A percentile compares a stretch with the other conserved stretches of the same genome.
These are phyloP conservation scores for Lycium ferocissimum DNA, from an alignment of 257 asterid species.

Conservation along the genomic window DNA sequence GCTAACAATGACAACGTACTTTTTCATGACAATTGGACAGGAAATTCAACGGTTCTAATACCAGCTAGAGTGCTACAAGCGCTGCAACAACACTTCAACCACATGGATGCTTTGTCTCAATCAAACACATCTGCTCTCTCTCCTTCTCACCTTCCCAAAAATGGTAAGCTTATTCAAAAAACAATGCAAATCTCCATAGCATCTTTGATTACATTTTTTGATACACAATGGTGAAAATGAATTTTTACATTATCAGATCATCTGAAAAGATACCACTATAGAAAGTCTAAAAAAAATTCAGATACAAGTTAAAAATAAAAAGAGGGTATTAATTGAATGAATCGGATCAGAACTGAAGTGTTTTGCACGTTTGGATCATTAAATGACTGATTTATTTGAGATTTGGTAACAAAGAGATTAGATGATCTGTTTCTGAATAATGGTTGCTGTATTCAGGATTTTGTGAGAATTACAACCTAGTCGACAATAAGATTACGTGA, in stretches of 20 bases:
- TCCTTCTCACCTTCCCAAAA: conserved; percentile 34
- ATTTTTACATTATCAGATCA: too few relatives aligned
- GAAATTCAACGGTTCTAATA: conserved; percentile 71
- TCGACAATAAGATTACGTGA: neutral
- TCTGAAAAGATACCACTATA: too few relatives aligned
- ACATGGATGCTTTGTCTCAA: conserved; percentile 45
- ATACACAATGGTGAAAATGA: too few relatives aligned
- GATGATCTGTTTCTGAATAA: conserved; percentile 16
- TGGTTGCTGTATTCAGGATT: neutral
- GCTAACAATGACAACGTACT: neutral
- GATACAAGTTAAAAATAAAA: neutral
- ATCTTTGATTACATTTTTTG: too few relatives aligned
- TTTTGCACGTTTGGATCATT: conserved; percentile 17
- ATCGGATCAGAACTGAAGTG: neutral
- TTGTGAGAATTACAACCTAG: neutral
- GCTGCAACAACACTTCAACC: conserved; percentile 60
- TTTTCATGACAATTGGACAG: conserved; percentile 38
- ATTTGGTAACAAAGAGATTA: neutral
- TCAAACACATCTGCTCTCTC: conserved; percentile 28
- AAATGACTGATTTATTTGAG: neutral
- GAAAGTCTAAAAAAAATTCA: too few relatives aligned
- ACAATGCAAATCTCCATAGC: too few relatives aligned
- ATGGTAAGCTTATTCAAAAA: conserved; percentile 30
- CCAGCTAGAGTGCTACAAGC: conserved; percentile 83
- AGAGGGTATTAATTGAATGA: neutral